These are phyloP conservation scores for Microsporum audouinii DNA, from an alignment of 2,329 filamentous ascomycete species.

Conservation along the genomic window DNA sequence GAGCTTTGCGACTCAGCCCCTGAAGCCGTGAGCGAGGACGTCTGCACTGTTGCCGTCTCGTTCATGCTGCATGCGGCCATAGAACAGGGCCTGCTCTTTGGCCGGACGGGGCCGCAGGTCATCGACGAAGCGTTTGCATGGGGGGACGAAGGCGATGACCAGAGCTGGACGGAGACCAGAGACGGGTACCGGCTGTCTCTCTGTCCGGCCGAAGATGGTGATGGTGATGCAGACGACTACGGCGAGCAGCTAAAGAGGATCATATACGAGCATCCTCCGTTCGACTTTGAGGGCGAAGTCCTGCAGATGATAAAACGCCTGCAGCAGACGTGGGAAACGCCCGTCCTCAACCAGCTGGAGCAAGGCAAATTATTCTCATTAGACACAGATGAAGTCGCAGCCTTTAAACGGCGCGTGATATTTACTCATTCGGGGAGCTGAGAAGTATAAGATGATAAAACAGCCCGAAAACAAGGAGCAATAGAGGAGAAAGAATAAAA, in stretches of 20 bases:
- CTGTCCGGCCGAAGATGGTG: constrained; percentile 5
- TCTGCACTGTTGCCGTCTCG: constrained; percentile 37
- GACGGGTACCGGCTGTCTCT: constrained; percentile 11
- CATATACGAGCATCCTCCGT: constrained; percentile 21
- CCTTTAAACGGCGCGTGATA: neutral
- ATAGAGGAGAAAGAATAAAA: neutral
- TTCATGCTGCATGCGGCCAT: constrained; percentile 42
- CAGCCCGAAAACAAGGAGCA: neutral
- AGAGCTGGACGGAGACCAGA: constrained; percentile 3
- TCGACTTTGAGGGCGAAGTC: constrained; percentile 31
- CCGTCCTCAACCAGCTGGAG: constrained; percentile 44
- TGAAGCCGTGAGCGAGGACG: constrained; percentile 25
- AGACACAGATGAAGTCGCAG: neutral
- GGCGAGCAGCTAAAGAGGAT: constrained; percentile 22
- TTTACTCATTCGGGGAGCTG: neutral
- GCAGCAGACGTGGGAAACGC: constrained; percentile 33
- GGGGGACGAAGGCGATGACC: constrained; percentile 23
- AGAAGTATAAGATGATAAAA: neutral
- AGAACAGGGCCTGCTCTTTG: constrained; percentile 37
- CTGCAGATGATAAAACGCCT: constrained; percentile 35
- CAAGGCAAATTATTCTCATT: constrained; percentile 29
- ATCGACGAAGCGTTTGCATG: constrained; percentile 38
- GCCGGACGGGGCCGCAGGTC: constrained; percentile 25
- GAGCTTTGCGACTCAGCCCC: constrained; percentile 34
- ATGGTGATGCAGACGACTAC: constrained; percentile 3